These are phyloP conservation scores for Botrytis aclada DNA, from an alignment of 2,329 filamentous ascomycete species.

Conservation along the genomic window DNA sequence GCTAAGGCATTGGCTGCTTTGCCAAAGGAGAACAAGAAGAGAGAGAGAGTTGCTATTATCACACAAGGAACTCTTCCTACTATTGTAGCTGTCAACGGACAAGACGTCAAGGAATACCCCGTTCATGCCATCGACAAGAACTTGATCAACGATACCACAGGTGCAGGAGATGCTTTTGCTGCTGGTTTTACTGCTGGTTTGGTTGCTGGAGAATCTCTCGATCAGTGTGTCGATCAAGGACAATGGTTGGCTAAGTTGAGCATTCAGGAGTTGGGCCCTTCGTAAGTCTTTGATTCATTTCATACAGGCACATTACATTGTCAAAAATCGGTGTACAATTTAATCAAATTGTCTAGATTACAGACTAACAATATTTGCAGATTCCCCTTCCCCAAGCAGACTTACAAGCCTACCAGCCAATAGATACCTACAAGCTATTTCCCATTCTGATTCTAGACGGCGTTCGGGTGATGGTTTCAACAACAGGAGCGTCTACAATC, in stretches of 20 bases:
- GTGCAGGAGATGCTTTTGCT: slow-evolving; percentile 94
- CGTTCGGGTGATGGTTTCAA: slow-evolving; percentile 54
- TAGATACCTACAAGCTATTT: slow-evolving; percentile 33
- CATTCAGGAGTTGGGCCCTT: slow-evolving; percentile 93
- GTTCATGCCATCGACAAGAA: slow-evolving; percentile 75
- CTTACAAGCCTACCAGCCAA: slow-evolving; percentile 53
- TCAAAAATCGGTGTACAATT: neutral
- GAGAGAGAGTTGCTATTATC: slow-evolving; percentile 82
- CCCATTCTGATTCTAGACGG: slow-evolving; percentile 42
- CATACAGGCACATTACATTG: slow-evolving; percentile 12
- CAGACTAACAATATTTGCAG: slow-evolving; percentile 44
- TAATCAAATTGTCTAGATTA: slow-evolving; percentile 19
- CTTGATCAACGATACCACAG: slow-evolving; percentile 93
- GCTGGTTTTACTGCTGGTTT: slow-evolving; percentile 90
- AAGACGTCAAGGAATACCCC: slow-evolving; percentile 70
- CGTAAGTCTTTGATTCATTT: slow-evolving; percentile 60
- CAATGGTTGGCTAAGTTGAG: slow-evolving; percentile 94
- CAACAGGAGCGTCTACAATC: slow-evolving; percentile 44
- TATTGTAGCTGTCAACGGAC: slow-evolving; percentile 73
- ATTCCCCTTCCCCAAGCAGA: slow-evolving; percentile 79
- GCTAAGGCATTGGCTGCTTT: slow-evolving; percentile 81
- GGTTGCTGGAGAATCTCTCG: slow-evolving; percentile 77
- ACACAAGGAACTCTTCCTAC: slow-evolving; percentile 94
- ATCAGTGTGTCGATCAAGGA: slow-evolving; percentile 80
- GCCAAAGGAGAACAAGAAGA: slow-evolving; percentile 86